Evolutionary conservation across 176 grass and related monocot genomes (phyloP).

Genomic region (Aegilops bicornis): DNA sequence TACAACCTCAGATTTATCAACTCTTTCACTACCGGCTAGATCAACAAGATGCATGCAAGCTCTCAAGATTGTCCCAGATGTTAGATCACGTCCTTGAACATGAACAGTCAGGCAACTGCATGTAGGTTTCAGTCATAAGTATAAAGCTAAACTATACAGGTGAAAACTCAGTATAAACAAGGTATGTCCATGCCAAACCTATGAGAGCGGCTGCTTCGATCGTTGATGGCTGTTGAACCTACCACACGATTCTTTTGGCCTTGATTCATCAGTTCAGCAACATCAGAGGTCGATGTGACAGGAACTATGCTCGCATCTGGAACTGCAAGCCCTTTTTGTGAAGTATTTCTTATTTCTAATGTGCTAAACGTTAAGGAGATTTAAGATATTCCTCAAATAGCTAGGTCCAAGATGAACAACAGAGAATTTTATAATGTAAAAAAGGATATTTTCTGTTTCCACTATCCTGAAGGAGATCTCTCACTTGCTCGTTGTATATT

Average conservation of each 20-base stretch:
- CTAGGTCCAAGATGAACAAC: slow-evolving; percentile 7
- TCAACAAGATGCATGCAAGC: slow-evolving; percentile 93
- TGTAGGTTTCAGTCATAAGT: slow-evolving; percentile 21
- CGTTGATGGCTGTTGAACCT: slow-evolving; percentile 74
- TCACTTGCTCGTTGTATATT: slow-evolving; percentile 98
- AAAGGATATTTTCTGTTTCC: slow-evolving; percentile 95
- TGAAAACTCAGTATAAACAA: slow-evolving; percentile 13
- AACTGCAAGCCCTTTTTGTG: slow-evolving; percentile 74
- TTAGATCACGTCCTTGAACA: slow-evolving; percentile 79
- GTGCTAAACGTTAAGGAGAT: slow-evolving; percentile 65
- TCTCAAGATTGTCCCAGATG: slow-evolving; percentile 51
- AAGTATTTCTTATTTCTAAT: slow-evolving; percentile 87
- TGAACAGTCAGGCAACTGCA: slow-evolving; percentile 88
- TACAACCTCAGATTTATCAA: slow-evolving; percentile 82
- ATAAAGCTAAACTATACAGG: slow-evolving; percentile 23
- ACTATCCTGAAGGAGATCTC: slow-evolving; percentile 69
- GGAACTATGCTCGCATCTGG: slow-evolving; percentile 74
- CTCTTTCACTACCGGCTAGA: slow-evolving; percentile 88
- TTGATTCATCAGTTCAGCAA: slow-evolving; percentile 78
- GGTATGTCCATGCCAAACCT: slow-evolving; percentile 44
- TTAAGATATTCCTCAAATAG: slow-evolving; percentile 14
- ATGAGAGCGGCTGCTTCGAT: slow-evolving; percentile 92
- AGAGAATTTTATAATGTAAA: slow-evolving; percentile 25
- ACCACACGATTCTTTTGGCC: slow-evolving; percentile 77
- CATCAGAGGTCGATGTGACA: slow-evolving; percentile 63